Evolutionary conservation across 1,284 basidiomycete genomes (phyloP), one percentile per base, ranked within the genome.

Genomic region (Nidula niveotomentosa): DNA sequence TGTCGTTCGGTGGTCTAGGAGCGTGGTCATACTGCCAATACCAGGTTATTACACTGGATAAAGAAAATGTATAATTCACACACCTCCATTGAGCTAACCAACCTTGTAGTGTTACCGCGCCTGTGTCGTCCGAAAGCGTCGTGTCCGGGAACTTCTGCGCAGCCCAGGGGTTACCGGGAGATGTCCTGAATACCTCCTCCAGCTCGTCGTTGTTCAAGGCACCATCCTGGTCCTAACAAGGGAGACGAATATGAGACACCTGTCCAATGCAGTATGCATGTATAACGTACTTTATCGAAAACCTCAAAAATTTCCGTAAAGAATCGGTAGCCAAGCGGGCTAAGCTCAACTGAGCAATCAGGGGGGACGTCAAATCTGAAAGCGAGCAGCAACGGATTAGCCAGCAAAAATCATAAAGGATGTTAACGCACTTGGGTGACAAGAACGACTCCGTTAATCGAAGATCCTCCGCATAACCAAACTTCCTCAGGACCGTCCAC

Each of bases 81-180:
- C 58, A 93, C 94, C 93, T 97, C 96, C 96, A 99, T 69, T 98
- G 96, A 23, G 96, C 96, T 13, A 99, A 77, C 96, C 96, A 99
- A 6, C 94, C 94, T 73, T 98, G 96, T 49, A 99, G 73, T 13
- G 96, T 98, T 12, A 98, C 93, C 8, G 91, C 86, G 8, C 94
- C 95, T 44, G 85, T 79, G 66, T 96, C 95, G 64, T 96, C 91
- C 9, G 94, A 91, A 49, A 96, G 82, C 1, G 94, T 96, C 1
- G 90, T 96, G 63, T 94, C 91, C 0, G 93, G 91, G 73, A 96
- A 96, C 48, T 88, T 91, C 64, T 92, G 88, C 17, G 80, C 81
- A 13, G 83, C 78, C 95, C 95, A 98, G 30, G 95, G 95, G 66
- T 95, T 95, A 0, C 94, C 96, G 0, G 96, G 96, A 13, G 95